A percentile compares a stretch with the other conserved stretches of the same genome.
Conservation (phyloP, 2,329 filamentous ascomycete genomes). For the Phialophora macrospora region DNA sequence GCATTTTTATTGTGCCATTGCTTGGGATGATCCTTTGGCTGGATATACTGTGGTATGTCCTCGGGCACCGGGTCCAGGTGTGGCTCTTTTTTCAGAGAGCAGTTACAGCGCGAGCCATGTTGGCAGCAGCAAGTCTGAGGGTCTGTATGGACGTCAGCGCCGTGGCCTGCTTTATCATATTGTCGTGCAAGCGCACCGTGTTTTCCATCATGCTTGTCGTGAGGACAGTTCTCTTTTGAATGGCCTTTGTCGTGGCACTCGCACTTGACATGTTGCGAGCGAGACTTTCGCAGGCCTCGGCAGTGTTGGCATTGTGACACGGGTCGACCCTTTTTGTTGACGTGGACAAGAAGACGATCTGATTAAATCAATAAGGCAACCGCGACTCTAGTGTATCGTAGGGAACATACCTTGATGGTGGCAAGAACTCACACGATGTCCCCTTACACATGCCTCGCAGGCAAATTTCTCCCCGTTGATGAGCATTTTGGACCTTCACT, state of each 20-base stretch:
- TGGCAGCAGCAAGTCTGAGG: constrained; percentile 54
- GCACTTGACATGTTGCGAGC: constrained; percentile 92
- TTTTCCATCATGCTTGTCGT: constrained; percentile 45
- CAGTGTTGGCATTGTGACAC: constrained; percentile 98
- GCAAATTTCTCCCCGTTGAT: constrained; percentile 97
- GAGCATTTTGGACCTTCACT: constrained; percentile 62
- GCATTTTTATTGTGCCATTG: constrained; percentile 56
- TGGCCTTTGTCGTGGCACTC: constrained; percentile 87
- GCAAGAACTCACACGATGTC: constrained; percentile 98
- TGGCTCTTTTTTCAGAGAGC: constrained; percentile 64
- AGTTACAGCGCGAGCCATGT: constrained; percentile 65
- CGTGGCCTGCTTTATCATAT: neutral
- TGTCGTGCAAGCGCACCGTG: constrained; percentile 39
- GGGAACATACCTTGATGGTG: constrained; percentile 81
- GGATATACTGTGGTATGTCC: constrained; percentile 42
- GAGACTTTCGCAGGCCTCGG: constrained; percentile 92
- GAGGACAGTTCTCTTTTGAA: constrained; percentile 44
- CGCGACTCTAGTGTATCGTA: neutral
- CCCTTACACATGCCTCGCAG: constrained; percentile 96
- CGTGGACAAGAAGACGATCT: constrained; percentile 92
- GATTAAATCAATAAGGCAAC: constrained; percentile 28
- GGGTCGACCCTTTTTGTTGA: constrained; percentile 96
- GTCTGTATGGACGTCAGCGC: constrained; percentile 28
- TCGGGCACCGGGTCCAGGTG: constrained; percentile 56
- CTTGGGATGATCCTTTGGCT: constrained; percentile 56